phyloP scores from a whole-genome alignment of 192 early-diverging fungal species.

The Helicostylum pulchrum region DNA sequence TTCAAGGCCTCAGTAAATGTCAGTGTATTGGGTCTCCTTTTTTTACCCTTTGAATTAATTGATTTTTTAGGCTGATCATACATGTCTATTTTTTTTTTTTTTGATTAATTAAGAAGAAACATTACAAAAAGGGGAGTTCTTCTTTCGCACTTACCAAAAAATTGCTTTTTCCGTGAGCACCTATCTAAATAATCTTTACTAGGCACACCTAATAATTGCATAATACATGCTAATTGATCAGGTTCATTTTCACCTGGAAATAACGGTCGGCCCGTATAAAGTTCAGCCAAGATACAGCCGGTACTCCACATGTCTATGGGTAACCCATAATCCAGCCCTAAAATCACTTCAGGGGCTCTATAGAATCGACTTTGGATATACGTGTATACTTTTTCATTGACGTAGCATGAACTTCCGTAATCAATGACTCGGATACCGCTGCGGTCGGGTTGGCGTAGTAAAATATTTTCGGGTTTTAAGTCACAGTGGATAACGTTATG shows the following conservation, averaged over 20 bases:
- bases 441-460: conserved; percentile 67
- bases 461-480: conserved; percentile 94
- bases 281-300: conserved; percentile 91
- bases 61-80: conserved; percentile 53
- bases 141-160: conserved; percentile 70
- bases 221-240: conserved; percentile 91
- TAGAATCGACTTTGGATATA: conserved; percentile 98
- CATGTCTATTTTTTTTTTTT: conserved; percentile 38
- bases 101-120: no score
- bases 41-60: conserved; percentile 88
- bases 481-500: conserved; percentile 91
- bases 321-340: conserved; percentile 75
- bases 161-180: conserved; percentile 75
- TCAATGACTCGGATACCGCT: conserved; percentile 94
- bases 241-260: conserved; percentile 98
- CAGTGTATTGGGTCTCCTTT: conserved; percentile 72
- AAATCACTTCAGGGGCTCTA: conserved; percentile 93
- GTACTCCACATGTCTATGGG: conserved; percentile 97
- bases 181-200: conserved; percentile 66
- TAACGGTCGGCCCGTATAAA: conserved; percentile 81
- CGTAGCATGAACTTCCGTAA: conserved; percentile 91
- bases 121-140: no score
- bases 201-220: conserved; percentile 88
- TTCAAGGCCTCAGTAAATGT: conserved; percentile 72
- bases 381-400: conserved; percentile 89